A percentile compares a stretch with the other conserved stretches of the same genome.
Conservation (phyloP, 1,139 yeast genomes). For the Magnusiomyces clavatus region DNA sequence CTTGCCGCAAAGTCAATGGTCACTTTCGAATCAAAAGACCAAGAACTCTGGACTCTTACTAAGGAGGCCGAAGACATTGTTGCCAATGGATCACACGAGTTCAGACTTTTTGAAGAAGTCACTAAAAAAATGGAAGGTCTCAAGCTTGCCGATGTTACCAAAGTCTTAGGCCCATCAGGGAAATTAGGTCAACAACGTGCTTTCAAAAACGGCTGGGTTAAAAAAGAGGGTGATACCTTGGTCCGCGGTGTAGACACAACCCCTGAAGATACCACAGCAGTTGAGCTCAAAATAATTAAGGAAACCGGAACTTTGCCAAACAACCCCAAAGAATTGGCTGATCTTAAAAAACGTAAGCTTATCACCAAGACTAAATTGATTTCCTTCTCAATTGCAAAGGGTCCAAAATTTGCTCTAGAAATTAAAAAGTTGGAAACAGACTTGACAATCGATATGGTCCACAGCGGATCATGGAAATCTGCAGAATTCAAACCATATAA, state of each 20-base stretch:
- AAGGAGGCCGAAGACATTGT: constrained; percentile 78
- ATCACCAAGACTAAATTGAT: constrained; percentile 62
- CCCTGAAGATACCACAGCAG: constrained; percentile 63
- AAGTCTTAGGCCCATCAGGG: constrained; percentile 74
- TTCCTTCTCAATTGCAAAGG: constrained; percentile 71
- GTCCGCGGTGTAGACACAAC: constrained; percentile 42
- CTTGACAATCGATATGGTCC: constrained; percentile 85
- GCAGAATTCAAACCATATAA: constrained; percentile 90
- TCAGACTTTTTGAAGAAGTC: constrained; percentile 70
- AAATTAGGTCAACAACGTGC: constrained; percentile 95
- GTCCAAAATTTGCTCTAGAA: constrained; percentile 73
- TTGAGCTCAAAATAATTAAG: constrained; percentile 52
- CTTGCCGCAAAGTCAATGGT: constrained; percentile 81
- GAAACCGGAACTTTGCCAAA: constrained; percentile 45
- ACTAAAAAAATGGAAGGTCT: constrained; percentile 68
- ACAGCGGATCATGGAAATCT: constrained; percentile 67
- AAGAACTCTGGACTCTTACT: constrained; percentile 69
- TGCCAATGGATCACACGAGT: constrained; percentile 81
- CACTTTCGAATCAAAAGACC: constrained; percentile 62
- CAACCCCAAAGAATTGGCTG: constrained; percentile 63
- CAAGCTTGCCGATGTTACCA: constrained; percentile 71
- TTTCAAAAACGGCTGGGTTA: constrained; percentile 96
- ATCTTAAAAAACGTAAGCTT: constrained; percentile 90
- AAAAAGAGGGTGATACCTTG: constrained; percentile 76
- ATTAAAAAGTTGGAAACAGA: constrained; percentile 85